Evolutionary conservation across 2,329 filamentous ascomycete genomes (phyloP), one percentile per base, ranked within the genome.

Genomic region (Cladosporium velox): DNA sequence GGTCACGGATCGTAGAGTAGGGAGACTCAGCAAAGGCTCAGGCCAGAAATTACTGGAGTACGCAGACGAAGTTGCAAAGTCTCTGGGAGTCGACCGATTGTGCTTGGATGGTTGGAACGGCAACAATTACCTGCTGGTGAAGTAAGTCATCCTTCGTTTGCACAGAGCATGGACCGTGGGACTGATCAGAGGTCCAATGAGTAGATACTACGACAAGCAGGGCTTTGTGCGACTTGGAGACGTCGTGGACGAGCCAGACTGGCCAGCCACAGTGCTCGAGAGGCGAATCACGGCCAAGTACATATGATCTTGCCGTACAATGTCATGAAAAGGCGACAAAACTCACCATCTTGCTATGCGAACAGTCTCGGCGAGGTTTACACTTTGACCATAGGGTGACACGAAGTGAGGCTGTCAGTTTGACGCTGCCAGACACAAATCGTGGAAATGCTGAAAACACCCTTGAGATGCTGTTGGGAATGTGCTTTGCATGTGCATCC

Each of bases 41-140:
- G 68, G 68, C 0, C 52, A 52, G 24, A 65, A 47, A 21, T 52
- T 71, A 34, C 67, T 71, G 35, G 60, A 54, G 21, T 34, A 64
- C 38, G 67, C 70, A 21, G 67, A 67, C 54, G 57, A 67, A 21
- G 28, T 64, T 44, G 59, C 44, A 2, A 24, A 34, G 8, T 47
- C 54, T 6, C 12, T 59, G 15, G 67, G 64, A 2, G 26, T 71
- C 21, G 28, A 24, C 8, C 59, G 68, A 12, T 26, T 71, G 6
- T 70, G 67, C n/a, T 35, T 71, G 21, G 70, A 70, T 59, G 70
- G 68, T 15, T 71, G 38, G 38, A 55, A 60, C 8, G 70, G 68
- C 15, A 70, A 71, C 54, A 64, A 66, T 15, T 41, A 67, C 15
- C 65, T 69, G 55, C 47, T 70, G 35, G 65, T 70, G 2, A 65